Base-by-base conservation (phyloP, 1,284 basidiomycete genomes). In the Cutaneotrichosporon sp. region DNA sequence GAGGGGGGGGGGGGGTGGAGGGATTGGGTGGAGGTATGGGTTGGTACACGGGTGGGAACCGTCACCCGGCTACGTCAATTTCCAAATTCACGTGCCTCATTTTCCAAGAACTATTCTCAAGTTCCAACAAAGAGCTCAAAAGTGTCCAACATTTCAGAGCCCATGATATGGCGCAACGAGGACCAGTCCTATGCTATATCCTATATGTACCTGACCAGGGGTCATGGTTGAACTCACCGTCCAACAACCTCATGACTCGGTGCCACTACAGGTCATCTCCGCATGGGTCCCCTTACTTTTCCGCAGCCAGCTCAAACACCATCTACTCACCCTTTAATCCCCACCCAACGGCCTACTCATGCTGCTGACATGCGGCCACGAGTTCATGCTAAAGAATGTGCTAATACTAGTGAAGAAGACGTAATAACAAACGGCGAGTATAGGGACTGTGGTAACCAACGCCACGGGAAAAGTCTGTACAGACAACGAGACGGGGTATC, bases 371-470 rank as follows among this genome's bases (percentile, higher is more conserved):
- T 51, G 58, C 47, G 42, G 26, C 46, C 42, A 59, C 34, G 32
- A 49, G 22, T 60, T 50, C 58, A 60, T 60, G 55, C 55, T 56
- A 61, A 61, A 49, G 60, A 61, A 61, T 56, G 60, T 60, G 42
- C 50, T 61, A 51, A 58, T 32, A 61, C 58, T 60, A 60, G 49
- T 38, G 50, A 51, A 38, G 21, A 55, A 50, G 58, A 51, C 40
- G 52, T 55, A 56, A 34, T 61, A 56, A 61, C 51, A 61, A 56
- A 36, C 36, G 4, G 56, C 57, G 57, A 58, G 31, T 18, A 47
- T 32, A 32, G 31, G 22, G 36, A 38, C 21, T 18, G 55, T 13
- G 38, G 55, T 56, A 56, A 46, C 55, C 53, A 56, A 40, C 55
- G 38, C n/a, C 36, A n/a, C n/a, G 21, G 34, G 38, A 42, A 56